phyloP scores from a whole-genome alignment of 2,329 filamentous ascomycete genomes.

The Cadophora gregata region DNA sequence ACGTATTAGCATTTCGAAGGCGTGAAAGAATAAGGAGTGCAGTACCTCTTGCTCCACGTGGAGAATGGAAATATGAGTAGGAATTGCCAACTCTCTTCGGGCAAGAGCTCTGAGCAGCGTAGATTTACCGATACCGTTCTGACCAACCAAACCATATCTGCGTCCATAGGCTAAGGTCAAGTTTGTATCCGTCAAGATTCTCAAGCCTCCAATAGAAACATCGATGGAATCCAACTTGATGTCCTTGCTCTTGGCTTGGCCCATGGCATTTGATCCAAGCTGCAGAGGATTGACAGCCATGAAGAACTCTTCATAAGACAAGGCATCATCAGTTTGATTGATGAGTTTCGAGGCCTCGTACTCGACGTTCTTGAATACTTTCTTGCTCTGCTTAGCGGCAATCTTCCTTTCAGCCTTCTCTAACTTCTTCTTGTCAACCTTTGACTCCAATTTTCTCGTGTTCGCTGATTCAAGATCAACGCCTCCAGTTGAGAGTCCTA shows the following conservation, averaged over 20 bases:
- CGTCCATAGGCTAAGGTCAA: conserved; percentile 90
- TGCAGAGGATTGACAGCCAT: conserved; percentile 99
- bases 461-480: conserved; percentile 96
- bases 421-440: conserved; percentile 97
- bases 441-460: conserved; percentile 91
- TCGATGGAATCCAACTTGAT: conserved; percentile 98
- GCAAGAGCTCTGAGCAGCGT: conserved; percentile 93
- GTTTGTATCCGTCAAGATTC: conserved; percentile 90
- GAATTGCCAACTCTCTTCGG: conserved; percentile 90
- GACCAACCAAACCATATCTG: conserved; percentile 95
- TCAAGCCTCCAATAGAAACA: conserved; percentile 85
- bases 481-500: conserved; percentile 81
- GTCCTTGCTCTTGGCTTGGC: conserved; percentile 92
- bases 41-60: conserved; percentile 95
- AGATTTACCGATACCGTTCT: conserved; percentile 98
- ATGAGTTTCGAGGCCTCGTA: conserved; percentile 94
- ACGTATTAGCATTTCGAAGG: conserved; percentile 33
- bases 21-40: neutral
- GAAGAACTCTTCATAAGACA: conserved; percentile 99
- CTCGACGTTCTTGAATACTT: conserved; percentile 96
- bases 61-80: conserved; percentile 96
- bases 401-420: conserved; percentile 99
- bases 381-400: conserved; percentile 97
- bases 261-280: conserved; percentile 69
- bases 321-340: conserved; percentile 78